Evolutionary conservation across 139 green algal genomes (phyloP), one percentile per base, ranked within the genome.

Genomic region (Chlamydomonas asymmetrica): DNA sequence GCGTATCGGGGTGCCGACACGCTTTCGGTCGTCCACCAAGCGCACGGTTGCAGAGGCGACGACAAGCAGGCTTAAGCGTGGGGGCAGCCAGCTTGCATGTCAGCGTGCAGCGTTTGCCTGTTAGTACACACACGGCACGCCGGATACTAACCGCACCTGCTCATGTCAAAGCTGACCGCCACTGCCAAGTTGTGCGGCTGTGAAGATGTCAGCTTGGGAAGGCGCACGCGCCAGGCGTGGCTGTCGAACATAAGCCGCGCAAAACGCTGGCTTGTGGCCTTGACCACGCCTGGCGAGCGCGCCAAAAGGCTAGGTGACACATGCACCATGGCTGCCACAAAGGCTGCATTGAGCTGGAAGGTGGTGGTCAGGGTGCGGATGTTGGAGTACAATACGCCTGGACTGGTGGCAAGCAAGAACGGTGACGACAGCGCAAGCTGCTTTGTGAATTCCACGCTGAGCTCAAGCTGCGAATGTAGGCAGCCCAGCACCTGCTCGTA

Each of bases 161-260:
- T 57, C 31, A 31, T 69, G 32, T 41, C 3, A 22, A 76, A 76
- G 23, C 57, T 69, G 40, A 76, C 41, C 70, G 70, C 70, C 20
- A 76, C 70, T 32, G 70, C 70, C 70, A 68, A 7, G 41, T 76
- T 76, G 70, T 40, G 70, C 2, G 38, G 29, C 40, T 40, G 48
- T 2, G 3, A 31, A 7, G 7, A 13, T 22, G 68, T 57, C 70
- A 76, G 70, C 57, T 38, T 37, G 8, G 32, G 13, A 23, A 76
- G 18, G 4, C 39, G 25, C 57, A 2, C 40, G 20, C 41, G 57
- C 70, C 70, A 76, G 2, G 18, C 0, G 22, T 3, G 4, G 8
- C 25, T 48, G 22, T 32, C 7, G 2, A 8, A 29, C 40, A 76
- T 57, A 40, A 27, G 31, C 41, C 8, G 31, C 37, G 7, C 4